Evolutionary conservation across 2,329 filamentous ascomycete species (phyloP).

Genomic region (Calonectria montana): DNA sequence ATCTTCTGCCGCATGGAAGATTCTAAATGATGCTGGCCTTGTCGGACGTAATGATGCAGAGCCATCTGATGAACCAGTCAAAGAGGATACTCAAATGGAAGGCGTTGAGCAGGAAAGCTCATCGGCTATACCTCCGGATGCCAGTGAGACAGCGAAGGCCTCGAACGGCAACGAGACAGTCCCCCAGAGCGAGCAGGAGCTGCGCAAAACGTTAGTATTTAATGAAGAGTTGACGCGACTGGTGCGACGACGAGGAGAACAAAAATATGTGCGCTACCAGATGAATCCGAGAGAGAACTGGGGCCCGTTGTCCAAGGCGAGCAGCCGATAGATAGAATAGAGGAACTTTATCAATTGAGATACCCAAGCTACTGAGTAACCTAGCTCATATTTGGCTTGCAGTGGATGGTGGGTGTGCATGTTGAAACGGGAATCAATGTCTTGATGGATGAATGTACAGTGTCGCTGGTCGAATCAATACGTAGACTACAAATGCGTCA

Average conservation of each 20-base stretch:
- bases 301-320: slow-evolving; percentile 81
- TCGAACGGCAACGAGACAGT: slow-evolving; percentile 34
- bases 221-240: slow-evolving; percentile 82
- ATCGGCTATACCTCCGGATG: slow-evolving; percentile 23
- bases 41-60: slow-evolving; percentile 47
- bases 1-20: slow-evolving; percentile 76
- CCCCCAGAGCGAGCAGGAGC: slow-evolving; percentile 46
- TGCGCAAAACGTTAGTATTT: slow-evolving; percentile 75
- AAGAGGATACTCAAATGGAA: slow-evolving; percentile 50
- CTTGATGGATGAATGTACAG: neutral
- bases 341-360: neutral
- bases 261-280: slow-evolving; percentile 86
- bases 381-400: neutral
- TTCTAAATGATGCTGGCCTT: slow-evolving; percentile 64
- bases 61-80: slow-evolving; percentile 25
- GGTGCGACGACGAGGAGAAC: slow-evolving; percentile 73
- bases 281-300: slow-evolving; percentile 91
- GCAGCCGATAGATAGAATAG: slow-evolving; percentile 65
- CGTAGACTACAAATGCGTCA: neutral
- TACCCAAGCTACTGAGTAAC: neutral
- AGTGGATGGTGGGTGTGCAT: neutral
- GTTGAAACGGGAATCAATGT: neutral
- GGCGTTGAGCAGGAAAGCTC: slow-evolving; percentile 49
- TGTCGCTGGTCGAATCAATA: neutral
- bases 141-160: slow-evolving; percentile 26